Base-by-base conservation (phyloP, 495 filamentous ascomycete genomes). In the Penicillium cosmopolitanum region DNA sequence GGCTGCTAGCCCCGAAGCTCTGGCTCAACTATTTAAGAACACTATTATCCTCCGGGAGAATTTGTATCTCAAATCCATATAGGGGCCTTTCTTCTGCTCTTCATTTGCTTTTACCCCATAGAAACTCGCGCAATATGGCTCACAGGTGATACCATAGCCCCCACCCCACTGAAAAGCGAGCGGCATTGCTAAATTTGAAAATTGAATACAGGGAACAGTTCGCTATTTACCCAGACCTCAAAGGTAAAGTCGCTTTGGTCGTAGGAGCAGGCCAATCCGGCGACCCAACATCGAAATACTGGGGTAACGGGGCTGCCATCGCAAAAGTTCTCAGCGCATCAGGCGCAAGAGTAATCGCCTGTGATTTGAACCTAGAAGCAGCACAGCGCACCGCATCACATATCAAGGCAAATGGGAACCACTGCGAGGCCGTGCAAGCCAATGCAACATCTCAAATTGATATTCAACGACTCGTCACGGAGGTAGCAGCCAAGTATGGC, bases 271-370 rank as follows among this genome's bases (percentile, higher is more conserved):
- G 80, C 16, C 74, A 76, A 51, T 52, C 70, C 11, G 66, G 66
- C 12, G 66, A 67, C 50, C 43, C 56, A 3, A 56, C 47, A 8
- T 62, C 57, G 18, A 58, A 38, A 33, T 65, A 64, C 12, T 82
- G 78, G 80, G 79, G 77, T 8, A 81, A 77, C 50, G 76, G 80
- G 12, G 68, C 72, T 9, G 78, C 78, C 21, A 78, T 75, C 25
- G 72, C 71, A 1, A 67, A 65, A 15, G 44, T 77, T 9, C 70
- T 81, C 50, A 69, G 66, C 2, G 65, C 65, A 28, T 69, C 74
- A 57, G 75, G 75, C 4, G 76, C 69, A 3, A 73, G 61, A 25
- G 60, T 81, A 19, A 77, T 79, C 44, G 78, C 77, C 58, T 78
- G 77, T 51, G 73, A 80, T 52, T 34, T 77, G 44, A 72, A 60